Conservation (phyloP, 78 protist species). For the Dictyostelium intermedium region DNA sequence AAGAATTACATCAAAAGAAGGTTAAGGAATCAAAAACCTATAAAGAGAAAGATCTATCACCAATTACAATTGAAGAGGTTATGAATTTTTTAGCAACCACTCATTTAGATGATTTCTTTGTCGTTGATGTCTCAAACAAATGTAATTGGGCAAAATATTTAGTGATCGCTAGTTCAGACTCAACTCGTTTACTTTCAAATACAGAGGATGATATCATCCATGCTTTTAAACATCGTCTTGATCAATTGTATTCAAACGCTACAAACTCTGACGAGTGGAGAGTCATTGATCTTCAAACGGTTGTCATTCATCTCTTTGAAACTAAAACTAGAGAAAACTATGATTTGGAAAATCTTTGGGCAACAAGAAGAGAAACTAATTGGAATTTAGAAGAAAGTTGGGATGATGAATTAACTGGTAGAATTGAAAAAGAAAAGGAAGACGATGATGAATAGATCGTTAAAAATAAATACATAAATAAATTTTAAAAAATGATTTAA, state of each 20-base stretch:
- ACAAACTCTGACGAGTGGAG: slow-evolving; percentile 40
- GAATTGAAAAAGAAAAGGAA: neutral
- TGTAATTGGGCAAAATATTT: slow-evolving; percentile 38
- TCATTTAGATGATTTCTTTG: slow-evolving; percentile 54
- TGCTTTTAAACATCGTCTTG: neutral
- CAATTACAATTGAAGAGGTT: slow-evolving; percentile 11
- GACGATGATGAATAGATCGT: neutral
- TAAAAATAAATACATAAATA: neutral
- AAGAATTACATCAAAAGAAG: too few species aligned
- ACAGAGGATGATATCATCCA: slow-evolving; percentile 33
- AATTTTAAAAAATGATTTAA: too few species aligned
- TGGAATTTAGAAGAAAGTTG: slow-evolving; percentile 27
- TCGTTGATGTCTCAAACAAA: slow-evolving; percentile 28
- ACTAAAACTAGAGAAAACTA: slow-evolving; percentile 48
- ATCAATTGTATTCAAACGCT: neutral
- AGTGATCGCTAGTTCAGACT: slow-evolving; percentile 64
- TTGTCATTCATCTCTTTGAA: slow-evolving; percentile 56
- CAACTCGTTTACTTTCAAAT: slow-evolving; percentile 20
- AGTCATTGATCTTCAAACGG: slow-evolving; percentile 5
- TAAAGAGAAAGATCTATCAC: neutral
- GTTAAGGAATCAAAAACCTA: neutral
- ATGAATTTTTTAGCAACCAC: slow-evolving; percentile 42
- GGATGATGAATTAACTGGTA: slow-evolving; percentile 67
- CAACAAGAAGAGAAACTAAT: slow-evolving; percentile 22
- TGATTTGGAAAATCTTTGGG: slow-evolving; percentile 73